Conservation (phyloP, 1,284 basidiomycete genomes). For the Volvariella surrecta region DNA sequence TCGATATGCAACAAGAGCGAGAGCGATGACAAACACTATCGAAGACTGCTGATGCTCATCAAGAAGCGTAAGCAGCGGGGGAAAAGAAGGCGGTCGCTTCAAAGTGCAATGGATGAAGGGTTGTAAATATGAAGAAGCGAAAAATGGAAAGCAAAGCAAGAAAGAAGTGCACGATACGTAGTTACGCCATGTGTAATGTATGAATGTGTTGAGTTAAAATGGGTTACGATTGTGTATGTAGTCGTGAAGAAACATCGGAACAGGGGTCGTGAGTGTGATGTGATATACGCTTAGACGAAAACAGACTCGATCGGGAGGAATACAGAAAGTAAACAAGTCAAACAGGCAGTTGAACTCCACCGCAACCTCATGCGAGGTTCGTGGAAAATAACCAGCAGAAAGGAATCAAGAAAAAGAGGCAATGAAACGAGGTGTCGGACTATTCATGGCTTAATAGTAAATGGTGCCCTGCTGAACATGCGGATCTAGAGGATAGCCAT, state of each 20-base stretch:
- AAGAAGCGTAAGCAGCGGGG: background rate
- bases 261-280: no score
- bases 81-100: background rate
- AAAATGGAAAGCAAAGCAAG: no score
- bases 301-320: background rate
- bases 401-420: background rate
- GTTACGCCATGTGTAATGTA: no score
- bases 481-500: slow-evolving; percentile 48
- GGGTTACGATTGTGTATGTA: no score
- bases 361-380: background rate
- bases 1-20: background rate
- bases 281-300: no score
- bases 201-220: no score
- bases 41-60: background rate
- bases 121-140: no score
- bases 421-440: slow-evolving; percentile 15
- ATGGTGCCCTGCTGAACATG: slow-evolving; percentile 43
- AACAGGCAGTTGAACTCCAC: background rate
- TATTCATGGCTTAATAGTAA: slow-evolving; percentile 42
- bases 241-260: no score
- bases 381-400: background rate
- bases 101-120: no score
- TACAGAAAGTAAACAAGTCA: background rate
- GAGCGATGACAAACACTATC: background rate
- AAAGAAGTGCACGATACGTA: no score